Evolutionary conservation across 2,329 filamentous ascomycete species (phyloP).

Genomic region (Phoma sp.): DNA sequence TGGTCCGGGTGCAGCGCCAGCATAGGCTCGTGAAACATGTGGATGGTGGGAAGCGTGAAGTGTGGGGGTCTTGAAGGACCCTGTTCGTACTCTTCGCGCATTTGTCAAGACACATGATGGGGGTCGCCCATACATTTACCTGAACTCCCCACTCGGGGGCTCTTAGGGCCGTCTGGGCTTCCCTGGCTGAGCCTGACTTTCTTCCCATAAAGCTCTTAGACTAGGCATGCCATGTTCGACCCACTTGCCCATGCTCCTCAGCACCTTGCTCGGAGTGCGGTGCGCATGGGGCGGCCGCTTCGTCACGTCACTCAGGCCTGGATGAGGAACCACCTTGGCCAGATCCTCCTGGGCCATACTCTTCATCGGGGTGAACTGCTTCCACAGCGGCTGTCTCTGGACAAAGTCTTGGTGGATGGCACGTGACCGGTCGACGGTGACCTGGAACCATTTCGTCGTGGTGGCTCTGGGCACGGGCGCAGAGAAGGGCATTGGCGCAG

Average conservation of each 20-base stretch:
- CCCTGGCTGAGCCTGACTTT: too few relatives aligned
- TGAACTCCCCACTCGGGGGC: too few relatives aligned
- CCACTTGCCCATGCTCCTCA: slow-evolving; percentile 33
- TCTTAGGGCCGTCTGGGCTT: too few relatives aligned
- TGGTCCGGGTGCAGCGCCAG: too few relatives aligned
- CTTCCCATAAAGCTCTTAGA: slow-evolving; percentile 40
- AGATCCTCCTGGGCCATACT: slow-evolving; percentile 48
- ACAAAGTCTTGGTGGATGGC: slow-evolving; percentile 52
- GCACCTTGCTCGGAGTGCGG: slow-evolving; percentile 39
- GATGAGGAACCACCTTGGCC: slow-evolving; percentile 47
- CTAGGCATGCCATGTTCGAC: slow-evolving; percentile 39
- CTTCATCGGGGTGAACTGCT: slow-evolving; percentile 41
- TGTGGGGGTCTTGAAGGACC: too few relatives aligned
- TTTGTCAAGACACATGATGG: too few relatives aligned
- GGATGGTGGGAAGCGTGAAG: too few relatives aligned
- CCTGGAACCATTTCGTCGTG: slow-evolving; percentile 49
- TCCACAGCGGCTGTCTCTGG: slow-evolving; percentile 45
- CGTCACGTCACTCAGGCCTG: slow-evolving; percentile 51
- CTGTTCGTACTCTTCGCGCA: too few relatives aligned
- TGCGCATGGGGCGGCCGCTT: slow-evolving; percentile 43
- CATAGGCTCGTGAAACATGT: too few relatives aligned
- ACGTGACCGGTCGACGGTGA: slow-evolving; percentile 49
- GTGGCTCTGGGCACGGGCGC: not conserved
- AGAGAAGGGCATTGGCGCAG: slow-evolving; percentile 35
- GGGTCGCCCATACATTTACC: too few relatives aligned